Conservation (phyloP, 352 stramenopile genomes). For the Globisporangium orthogonon region DNA sequence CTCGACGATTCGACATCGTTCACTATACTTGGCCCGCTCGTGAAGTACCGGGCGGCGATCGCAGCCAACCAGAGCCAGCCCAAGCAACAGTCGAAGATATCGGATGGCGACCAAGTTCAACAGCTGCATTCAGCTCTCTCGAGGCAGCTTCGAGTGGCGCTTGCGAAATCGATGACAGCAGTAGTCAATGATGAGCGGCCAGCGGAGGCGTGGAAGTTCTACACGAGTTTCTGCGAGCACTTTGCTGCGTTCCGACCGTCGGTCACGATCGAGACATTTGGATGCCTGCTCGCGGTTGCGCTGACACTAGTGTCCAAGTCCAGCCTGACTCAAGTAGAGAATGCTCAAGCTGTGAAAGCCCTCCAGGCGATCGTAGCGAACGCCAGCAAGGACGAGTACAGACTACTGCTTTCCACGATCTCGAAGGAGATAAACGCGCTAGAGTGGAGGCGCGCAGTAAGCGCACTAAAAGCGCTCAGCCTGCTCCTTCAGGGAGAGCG, state of each 20-base stretch:
- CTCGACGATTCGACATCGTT: slow-evolving; percentile 27
- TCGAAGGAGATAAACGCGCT: slow-evolving; percentile 39
- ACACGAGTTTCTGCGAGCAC: slow-evolving; percentile 39
- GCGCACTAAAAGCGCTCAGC: slow-evolving; percentile 43
- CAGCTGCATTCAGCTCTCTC: slow-evolving; percentile 6
- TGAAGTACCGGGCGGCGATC: slow-evolving; percentile 41
- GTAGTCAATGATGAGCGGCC: slow-evolving; percentile 16
- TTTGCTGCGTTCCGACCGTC: slow-evolving; percentile 39
- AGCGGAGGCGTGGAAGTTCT: slow-evolving; percentile 43
- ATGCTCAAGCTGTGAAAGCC: slow-evolving; percentile 8
- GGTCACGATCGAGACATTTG: slow-evolving; percentile 50
- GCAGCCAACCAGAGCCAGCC: slow-evolving; percentile 9
- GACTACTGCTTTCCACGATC: slow-evolving; percentile 52
- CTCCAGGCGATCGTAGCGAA: slow-evolving; percentile 42
- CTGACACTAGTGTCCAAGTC: slow-evolving; percentile 21
- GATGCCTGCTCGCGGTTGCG: slow-evolving; percentile 51
- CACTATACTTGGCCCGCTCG: slow-evolving; percentile 34
- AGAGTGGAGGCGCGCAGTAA: slow-evolving; percentile 34
- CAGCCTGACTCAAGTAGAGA: not conserved
- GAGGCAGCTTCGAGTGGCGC: slow-evolving; percentile 21
- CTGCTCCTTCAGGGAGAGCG: slow-evolving; percentile 53
- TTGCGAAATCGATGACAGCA: slow-evolving; percentile 42
- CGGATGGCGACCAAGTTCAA: slow-evolving; percentile 3
- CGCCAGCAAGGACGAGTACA: slow-evolving; percentile 68
- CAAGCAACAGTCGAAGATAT: slow-evolving; percentile 9